Conservation (phyloP, 805 yeast genomes). For the Saturnispora besseyi region DNA sequence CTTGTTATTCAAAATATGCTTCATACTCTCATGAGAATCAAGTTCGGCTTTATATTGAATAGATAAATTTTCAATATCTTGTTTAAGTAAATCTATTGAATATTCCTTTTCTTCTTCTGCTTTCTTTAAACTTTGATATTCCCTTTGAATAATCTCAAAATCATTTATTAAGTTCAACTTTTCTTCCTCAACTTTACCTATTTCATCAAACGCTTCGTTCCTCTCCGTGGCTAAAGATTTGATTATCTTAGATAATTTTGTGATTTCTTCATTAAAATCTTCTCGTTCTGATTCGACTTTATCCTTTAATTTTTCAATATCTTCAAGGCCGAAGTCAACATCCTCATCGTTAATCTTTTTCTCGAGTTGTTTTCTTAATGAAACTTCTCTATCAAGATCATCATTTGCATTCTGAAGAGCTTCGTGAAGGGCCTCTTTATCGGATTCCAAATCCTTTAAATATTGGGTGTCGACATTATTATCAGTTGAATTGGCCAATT, state of each 20-base stretch:
- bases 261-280: constrained; percentile 10
- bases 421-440: constrained; percentile 7
- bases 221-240: constrained; percentile 5
- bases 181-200: constrained; percentile 30
- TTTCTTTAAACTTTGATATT: constrained; percentile 9
- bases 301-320: constrained; percentile 1
- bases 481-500: constrained; percentile 2
- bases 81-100: constrained; percentile 13
- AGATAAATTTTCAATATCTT: constrained; percentile 33
- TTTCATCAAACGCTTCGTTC: constrained; percentile 28
- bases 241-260: constrained; percentile 20
- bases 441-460: constrained; percentile 13
- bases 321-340: constrained; percentile 2
- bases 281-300: constrained; percentile 9
- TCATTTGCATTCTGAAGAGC: constrained; percentile 4
- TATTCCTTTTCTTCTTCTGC: not conserved
- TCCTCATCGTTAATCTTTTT: not conserved
- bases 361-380: not conserved
- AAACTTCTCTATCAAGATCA: constrained; percentile 4
- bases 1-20: constrained; percentile 9
- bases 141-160: constrained; percentile 26
- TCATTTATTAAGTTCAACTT: constrained; percentile 30
- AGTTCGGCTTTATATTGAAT: constrained; percentile 26
- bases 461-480: constrained; percentile 3
- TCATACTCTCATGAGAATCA: constrained; percentile 19